These are phyloP conservation scores for Draba incana DNA, from an alignment of 345 rosid species.

Conservation along the genomic window DNA sequence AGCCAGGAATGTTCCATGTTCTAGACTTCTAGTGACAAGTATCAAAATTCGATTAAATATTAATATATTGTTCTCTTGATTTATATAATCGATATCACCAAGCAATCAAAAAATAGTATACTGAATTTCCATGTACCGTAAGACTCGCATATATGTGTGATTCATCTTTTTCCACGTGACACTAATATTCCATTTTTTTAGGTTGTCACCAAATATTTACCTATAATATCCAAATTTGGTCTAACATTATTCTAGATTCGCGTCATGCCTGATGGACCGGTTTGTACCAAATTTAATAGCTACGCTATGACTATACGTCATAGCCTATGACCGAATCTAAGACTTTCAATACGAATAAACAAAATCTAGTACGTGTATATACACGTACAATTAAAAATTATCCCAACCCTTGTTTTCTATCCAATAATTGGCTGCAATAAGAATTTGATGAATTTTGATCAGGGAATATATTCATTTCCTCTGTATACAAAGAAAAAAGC, in stretches of 20 bases:
- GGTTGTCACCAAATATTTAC: conserved; percentile 5
- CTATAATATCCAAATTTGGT: conserved; percentile 21
- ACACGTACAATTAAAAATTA: not conserved
- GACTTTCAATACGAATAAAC: conserved; percentile 17
- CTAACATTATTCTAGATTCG: conserved; percentile 36
- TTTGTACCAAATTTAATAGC: conserved; percentile 30
- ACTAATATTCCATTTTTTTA: not conserved
- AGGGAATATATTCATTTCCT: not conserved
- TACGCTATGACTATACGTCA: conserved; percentile 19
- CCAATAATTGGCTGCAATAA: conserved; percentile 21
- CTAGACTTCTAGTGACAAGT: conserved; percentile 19
- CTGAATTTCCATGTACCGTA: not conserved
- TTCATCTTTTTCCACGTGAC: conserved; percentile 31
- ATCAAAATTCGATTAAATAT: not conserved
- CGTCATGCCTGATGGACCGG: conserved; percentile 23
- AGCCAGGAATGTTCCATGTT: conserved; percentile 31
- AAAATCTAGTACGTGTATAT: not conserved
- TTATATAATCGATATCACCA: not conserved
- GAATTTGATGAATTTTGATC: conserved; percentile 20
- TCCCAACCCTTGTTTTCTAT: conserved; percentile 14
- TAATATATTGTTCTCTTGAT: not conserved
- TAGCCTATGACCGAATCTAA: conserved; percentile 32
- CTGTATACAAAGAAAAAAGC: too few relatives aligned
- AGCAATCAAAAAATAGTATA: conserved; percentile 4
- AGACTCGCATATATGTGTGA: conserved; percentile 13